Percentiles rank a stretch among this genome's conserved stretches.
These are phyloP conservation scores for Candida loeiensis DNA, from an alignment of 805 yeast species.

Conservation along the genomic window DNA sequence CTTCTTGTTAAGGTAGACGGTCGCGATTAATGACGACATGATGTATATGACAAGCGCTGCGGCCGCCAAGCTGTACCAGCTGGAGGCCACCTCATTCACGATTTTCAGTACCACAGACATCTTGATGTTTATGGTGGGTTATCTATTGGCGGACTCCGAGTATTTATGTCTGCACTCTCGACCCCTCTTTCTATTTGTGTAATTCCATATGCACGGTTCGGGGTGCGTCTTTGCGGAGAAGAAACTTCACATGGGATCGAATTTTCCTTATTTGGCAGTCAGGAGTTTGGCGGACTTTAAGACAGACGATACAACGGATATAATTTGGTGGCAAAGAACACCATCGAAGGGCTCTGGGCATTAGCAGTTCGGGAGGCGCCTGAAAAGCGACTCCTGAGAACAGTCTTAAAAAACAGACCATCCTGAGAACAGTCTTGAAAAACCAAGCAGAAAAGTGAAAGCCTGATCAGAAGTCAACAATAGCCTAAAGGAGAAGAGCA, in stretches of 20 bases:
- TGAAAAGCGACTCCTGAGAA: no score
- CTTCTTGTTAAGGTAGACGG: constrained; percentile 5
- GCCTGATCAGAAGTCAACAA: no score
- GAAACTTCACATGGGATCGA: neutral
- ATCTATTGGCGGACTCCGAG: neutral
- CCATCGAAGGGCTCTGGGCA: no score
- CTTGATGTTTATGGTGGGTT: neutral
- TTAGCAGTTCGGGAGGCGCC: no score
- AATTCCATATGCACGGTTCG: neutral
- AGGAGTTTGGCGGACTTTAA: neutral
- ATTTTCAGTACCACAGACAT: constrained; percentile 6
- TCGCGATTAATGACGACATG: neutral
- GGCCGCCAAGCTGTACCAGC: constrained; percentile 3
- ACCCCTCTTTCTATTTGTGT: neutral
- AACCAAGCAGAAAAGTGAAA: no score
- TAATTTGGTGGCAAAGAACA: neutral
- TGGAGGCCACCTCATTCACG: neutral
- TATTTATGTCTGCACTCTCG: neutral
- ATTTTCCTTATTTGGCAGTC: no score
- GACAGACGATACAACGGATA: no score
- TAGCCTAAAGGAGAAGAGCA: no score
- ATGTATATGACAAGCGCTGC: constrained; percentile 5
- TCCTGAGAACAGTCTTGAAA: no score
- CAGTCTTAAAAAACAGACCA: no score
- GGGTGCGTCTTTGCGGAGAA: neutral